phyloP scores from a whole-genome alignment of 192 early-diverging fungal genomes.

The Podila clonocystis region DNA sequence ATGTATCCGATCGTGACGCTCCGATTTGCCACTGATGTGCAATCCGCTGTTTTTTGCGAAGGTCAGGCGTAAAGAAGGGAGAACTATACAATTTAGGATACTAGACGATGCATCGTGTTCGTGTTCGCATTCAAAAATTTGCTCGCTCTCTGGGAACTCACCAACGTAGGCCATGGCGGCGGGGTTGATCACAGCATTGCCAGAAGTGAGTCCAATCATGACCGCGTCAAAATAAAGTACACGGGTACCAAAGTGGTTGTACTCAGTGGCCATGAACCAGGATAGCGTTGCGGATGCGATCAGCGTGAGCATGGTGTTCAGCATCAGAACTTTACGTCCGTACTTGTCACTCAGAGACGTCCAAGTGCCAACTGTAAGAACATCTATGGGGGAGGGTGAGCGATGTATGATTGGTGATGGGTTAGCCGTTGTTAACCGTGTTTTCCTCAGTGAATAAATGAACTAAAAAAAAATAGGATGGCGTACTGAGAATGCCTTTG shows the following conservation, averaged over 20 bases:
- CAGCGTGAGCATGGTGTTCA: neutral
- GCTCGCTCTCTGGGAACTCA: neutral
- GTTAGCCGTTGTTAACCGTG: too few relatives aligned
- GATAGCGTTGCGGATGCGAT: neutral
- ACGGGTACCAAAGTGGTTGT: neutral
- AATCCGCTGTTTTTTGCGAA: slow-evolving; percentile 8
- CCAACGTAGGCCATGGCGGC: slow-evolving; percentile 2
- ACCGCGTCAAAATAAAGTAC: neutral
- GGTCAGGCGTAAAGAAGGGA: neutral
- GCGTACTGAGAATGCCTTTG: slow-evolving; percentile 9
- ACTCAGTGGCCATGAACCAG: neutral
- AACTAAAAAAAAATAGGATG: too few relatives aligned
- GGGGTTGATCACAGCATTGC: neutral
- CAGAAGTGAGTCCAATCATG: neutral
- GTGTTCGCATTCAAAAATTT: neutral
- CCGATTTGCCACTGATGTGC: neutral
- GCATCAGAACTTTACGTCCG: neutral
- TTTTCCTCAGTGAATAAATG: too few relatives aligned
- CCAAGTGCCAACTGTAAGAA: neutral
- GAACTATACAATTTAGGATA: neutral
- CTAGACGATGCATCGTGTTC: too few relatives aligned
- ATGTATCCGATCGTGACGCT: slow-evolving; percentile 16
- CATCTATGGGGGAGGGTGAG: neutral
- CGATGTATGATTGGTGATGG: neutral
- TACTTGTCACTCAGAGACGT: slow-evolving; percentile 7